Percentiles rank a stretch among this genome's conserved stretches.
Conservation (phyloP, 2,329 filamentous ascomycete genomes). For the Hymenoscyphus scutula region DNA sequence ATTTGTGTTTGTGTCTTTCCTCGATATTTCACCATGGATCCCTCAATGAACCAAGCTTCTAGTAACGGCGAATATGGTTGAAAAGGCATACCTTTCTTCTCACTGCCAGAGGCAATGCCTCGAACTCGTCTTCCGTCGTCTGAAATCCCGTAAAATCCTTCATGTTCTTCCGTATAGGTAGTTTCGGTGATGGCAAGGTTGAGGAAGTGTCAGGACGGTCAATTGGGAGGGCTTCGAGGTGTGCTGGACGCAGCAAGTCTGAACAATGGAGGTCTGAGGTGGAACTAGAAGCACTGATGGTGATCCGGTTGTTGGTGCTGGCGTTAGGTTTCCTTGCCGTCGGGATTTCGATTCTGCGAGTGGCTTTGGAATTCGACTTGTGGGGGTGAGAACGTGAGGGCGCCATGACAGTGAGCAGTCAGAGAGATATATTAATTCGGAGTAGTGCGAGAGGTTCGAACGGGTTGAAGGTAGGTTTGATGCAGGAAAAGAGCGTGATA, state of each 20-base stretch:
- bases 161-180: slow-evolving; percentile 35
- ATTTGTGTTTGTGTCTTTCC: background rate
- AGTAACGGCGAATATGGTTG: slow-evolving; percentile 1
- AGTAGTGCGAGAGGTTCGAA: background rate
- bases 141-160: slow-evolving; percentile 34
- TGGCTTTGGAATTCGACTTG: slow-evolving; percentile 2
- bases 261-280: slow-evolving; percentile 19
- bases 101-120: slow-evolving; percentile 49
- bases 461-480: too few species aligned
- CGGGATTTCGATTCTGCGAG: background rate
- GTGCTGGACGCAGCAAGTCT: slow-evolving; percentile 6
- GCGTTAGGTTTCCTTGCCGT: background rate
- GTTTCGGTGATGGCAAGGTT: slow-evolving; percentile 24
- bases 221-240: slow-evolving; percentile 31
- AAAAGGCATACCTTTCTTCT: slow-evolving; percentile 48
- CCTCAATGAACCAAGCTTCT: slow-evolving; percentile 2
- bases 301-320: background rate
- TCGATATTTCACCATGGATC: background rate
- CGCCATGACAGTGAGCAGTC: slow-evolving; percentile 7
- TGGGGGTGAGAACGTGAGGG: slow-evolving; percentile 7
- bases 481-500: background rate
- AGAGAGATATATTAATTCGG: slow-evolving; percentile 5
- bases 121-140: slow-evolving; percentile 47
- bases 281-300: slow-evolving; percentile 18
- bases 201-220: slow-evolving; percentile 29